Evolutionary conservation across 139 green algal genomes (phyloP).

Genomic region (Tetratostichococcus sp.): DNA sequence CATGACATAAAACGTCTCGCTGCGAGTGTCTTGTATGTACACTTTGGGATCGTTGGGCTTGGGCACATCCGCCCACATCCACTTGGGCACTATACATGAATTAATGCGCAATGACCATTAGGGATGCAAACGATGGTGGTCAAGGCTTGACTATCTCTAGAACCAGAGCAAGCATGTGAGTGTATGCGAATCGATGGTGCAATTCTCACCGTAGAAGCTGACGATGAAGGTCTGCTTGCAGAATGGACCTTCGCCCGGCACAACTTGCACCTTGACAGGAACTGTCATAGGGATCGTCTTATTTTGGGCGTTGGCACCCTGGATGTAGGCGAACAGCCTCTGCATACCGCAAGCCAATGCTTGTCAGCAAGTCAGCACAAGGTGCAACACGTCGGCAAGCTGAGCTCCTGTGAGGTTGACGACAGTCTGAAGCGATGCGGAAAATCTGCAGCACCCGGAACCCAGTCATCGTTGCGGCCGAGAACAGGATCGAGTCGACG

Average conservation of each 20-base stretch:
- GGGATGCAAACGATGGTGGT: too few relatives aligned
- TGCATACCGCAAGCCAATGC: slow-evolving; percentile 2
- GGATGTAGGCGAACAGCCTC: slow-evolving; percentile 58
- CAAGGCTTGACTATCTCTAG: too few relatives aligned
- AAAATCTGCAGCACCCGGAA: slow-evolving; percentile 46
- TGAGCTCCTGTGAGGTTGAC: too few relatives aligned
- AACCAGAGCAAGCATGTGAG: too few relatives aligned
- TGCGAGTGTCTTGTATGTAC: slow-evolving; percentile 30
- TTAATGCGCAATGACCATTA: too few relatives aligned
- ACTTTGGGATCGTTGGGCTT: slow-evolving; percentile 44
- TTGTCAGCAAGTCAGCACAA: too few relatives aligned
- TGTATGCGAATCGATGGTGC: too few relatives aligned
- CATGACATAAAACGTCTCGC: slow-evolving; percentile 42
- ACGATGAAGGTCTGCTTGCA: slow-evolving; percentile 67
- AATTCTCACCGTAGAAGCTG: slow-evolving; percentile 71
- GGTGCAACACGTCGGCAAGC: too few relatives aligned
- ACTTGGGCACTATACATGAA: too few relatives aligned
- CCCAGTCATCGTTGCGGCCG: slow-evolving; percentile 42
- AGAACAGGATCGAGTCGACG: slow-evolving; percentile 43
- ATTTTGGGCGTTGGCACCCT: slow-evolving; percentile 48
- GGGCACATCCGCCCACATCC: slow-evolving; percentile 47
- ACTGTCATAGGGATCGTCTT: slow-evolving; percentile 37
- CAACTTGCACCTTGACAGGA: slow-evolving; percentile 1
- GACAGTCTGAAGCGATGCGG: background rate
- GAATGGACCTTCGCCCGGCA: slow-evolving; percentile 20